A percentile compares a stretch with the other conserved stretches of the same genome.
Evolutionary conservation across 805 yeast species (phyloP).

Genomic region (Schwanniomyces pseudopolymorphus): DNA sequence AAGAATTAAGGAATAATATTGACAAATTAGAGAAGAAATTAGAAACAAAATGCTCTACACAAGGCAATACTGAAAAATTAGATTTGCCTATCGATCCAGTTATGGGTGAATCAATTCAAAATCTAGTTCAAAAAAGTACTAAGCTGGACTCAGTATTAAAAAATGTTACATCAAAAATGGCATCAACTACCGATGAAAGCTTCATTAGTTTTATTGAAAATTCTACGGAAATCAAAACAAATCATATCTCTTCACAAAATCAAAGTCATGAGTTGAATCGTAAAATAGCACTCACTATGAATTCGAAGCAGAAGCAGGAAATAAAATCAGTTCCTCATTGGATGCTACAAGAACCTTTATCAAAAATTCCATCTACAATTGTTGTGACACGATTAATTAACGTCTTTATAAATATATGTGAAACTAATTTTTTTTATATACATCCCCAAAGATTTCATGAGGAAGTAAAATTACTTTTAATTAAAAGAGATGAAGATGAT

Average conservation of each 20-base stretch:
- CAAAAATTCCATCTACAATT: slow-evolving; percentile 10
- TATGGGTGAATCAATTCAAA: not conserved
- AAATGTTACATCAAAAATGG: slow-evolving; percentile 4
- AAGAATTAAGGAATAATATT: slow-evolving; percentile 9
- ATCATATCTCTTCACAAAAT: too few species aligned
- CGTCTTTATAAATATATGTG: slow-evolving; percentile 14
- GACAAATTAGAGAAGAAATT: slow-evolving; percentile 12
- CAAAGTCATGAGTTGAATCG: not conserved
- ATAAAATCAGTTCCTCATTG: slow-evolving; percentile 4
- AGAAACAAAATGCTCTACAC: not conserved
- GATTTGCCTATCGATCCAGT: slow-evolving; percentile 1
- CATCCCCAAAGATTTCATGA: slow-evolving; percentile 8
- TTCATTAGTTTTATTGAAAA: slow-evolving; percentile 13
- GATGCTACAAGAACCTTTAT: slow-evolving; percentile 9
- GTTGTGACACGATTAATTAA: slow-evolving; percentile 6
- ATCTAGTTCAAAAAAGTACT: not conserved
- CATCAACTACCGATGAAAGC: slow-evolving; percentile 15
- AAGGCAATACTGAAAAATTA: not conserved
- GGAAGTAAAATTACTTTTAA: slow-evolving; percentile 7
- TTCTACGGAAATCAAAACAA: not conserved
- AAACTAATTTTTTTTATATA: slow-evolving; percentile 15
- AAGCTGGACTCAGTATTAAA: not conserved
- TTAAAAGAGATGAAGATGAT: slow-evolving; percentile 5
- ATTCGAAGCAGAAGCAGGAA: not conserved
- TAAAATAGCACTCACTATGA: slow-evolving; percentile 1